These are phyloP conservation scores for Skeletonema potamos DNA, from an alignment of 108 stramenopile species.

Conservation along the genomic window DNA sequence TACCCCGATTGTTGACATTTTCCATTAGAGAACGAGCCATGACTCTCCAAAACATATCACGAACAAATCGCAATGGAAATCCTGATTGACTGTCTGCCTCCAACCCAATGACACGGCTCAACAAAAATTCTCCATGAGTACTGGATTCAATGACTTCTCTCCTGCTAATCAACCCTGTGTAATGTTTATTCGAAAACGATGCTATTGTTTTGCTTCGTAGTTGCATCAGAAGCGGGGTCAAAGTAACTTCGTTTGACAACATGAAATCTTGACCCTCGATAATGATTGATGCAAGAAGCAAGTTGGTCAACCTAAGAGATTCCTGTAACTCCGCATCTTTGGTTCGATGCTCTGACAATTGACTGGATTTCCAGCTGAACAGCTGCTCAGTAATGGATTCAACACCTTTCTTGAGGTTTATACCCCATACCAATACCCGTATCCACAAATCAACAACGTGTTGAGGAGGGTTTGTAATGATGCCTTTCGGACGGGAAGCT, in stretches of 20 bases:
- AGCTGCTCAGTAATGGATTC: constrained; percentile 3
- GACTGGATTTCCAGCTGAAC: constrained; percentile 4
- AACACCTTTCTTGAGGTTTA: constrained; percentile 19
- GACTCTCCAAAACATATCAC: constrained; percentile 27
- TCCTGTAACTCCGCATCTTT: constrained; percentile 2
- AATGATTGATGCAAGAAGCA: constrained; percentile 6
- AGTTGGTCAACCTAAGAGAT: neutral
- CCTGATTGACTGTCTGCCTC: constrained; percentile 16
- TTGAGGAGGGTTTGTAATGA: constrained; percentile 60
- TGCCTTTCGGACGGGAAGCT: constrained; percentile 57
- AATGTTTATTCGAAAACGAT: neutral
- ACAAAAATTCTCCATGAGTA: constrained; percentile 5
- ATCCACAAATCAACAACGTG: constrained; percentile 49
- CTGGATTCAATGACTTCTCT: constrained; percentile 10
- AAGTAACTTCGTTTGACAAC: neutral
- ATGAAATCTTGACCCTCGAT: constrained; percentile 41
- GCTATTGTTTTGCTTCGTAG: constrained; percentile 18
- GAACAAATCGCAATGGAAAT: constrained; percentile 8
- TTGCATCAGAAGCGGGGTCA: constrained; percentile 2
- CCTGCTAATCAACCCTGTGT: neutral
- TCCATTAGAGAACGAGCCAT: neutral
- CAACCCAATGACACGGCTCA: constrained; percentile 14
- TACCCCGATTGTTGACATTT: neutral
- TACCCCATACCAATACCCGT: constrained; percentile 60
- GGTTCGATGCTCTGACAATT: neutral